Conservation (phyloP, 2,329 filamentous ascomycete species). For the Colletotrichum sp. region DNA sequence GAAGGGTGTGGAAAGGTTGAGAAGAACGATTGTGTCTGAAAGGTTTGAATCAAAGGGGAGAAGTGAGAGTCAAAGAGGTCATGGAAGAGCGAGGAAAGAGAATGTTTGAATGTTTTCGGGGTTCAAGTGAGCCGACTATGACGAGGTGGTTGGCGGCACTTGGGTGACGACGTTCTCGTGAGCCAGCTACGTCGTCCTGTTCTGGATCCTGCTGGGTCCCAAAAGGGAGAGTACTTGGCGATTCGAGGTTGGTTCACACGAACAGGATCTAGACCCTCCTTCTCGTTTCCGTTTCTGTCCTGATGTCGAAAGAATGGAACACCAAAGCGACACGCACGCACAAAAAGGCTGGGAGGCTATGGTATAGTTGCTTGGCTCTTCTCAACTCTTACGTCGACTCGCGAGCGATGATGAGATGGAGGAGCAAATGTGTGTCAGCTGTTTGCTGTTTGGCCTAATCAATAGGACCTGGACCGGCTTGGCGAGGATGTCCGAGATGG, state of each 20-base stretch:
- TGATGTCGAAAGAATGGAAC: slow-evolving; percentile 2
- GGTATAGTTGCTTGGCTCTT: not conserved
- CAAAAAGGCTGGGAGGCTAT: not conserved
- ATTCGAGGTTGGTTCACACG: not conserved
- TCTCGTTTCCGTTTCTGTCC: not conserved
- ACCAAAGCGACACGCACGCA: not conserved
- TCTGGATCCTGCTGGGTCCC: not conserved
- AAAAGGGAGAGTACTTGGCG: not conserved
- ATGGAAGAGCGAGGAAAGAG: not conserved
- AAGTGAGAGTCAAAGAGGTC: slow-evolving; percentile 10
- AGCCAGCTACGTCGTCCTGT: not conserved
- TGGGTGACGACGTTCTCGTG: not conserved
- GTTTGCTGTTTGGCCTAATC: slow-evolving; percentile 1
- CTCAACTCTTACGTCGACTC: not conserved
- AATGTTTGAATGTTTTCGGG: not conserved
- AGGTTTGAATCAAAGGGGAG: slow-evolving; percentile 6
- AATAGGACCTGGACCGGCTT: slow-evolving; percentile 12
- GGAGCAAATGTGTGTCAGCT: not conserved
- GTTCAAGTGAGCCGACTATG: not conserved
- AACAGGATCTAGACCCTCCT: not conserved
- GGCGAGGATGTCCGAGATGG: not conserved
- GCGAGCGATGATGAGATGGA: not conserved
- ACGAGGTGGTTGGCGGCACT: slow-evolving; percentile 3
- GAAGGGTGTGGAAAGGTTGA: not conserved
- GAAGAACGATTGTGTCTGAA: not conserved